A percentile compares a stretch with the other conserved stretches of the same genome.
These are phyloP conservation scores for Boletus mariae DNA, from an alignment of 1,284 basidiomycete genomes.

Conservation along the genomic window DNA sequence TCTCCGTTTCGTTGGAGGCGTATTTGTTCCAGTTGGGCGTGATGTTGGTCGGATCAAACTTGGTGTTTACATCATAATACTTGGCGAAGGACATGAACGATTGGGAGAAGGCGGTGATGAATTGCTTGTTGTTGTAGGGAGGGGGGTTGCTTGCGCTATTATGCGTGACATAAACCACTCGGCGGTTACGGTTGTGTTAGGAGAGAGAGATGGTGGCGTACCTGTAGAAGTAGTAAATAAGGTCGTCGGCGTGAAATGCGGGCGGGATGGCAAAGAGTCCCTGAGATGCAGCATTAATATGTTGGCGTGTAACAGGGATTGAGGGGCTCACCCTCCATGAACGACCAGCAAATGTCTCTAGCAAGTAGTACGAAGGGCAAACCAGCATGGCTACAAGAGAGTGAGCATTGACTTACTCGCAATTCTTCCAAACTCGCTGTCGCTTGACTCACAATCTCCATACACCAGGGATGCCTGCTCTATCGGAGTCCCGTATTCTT, in stretches of 20 bases:
- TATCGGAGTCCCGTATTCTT: constrained; percentile 8
- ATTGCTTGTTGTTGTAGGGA: constrained; percentile 18
- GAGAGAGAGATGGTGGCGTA: neutral
- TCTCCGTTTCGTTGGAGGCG: constrained; percentile 16
- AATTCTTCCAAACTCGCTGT: neutral
- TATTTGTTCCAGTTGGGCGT: constrained; percentile 25
- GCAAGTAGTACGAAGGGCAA: constrained; percentile 22
- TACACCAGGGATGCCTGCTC: constrained; percentile 17
- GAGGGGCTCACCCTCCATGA: neutral
- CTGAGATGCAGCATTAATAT: neutral
- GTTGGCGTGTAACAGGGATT: neutral
- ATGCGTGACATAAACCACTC: neutral
- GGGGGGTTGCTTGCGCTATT: constrained; percentile 4
- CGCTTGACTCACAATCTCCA: constrained; percentile 21
- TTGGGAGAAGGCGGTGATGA: constrained; percentile 25
- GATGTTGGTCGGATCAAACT: constrained; percentile 20
- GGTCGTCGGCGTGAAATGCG: neutral
- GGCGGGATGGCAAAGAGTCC: neutral
- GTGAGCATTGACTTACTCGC: neutral
- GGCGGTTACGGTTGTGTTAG: neutral
- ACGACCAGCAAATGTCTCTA: constrained; percentile 11
- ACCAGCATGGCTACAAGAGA: constrained; percentile 17
- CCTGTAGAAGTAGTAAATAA: neutral
- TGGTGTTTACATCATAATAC: constrained; percentile 19
- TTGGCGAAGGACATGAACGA: constrained; percentile 23